phyloP scores from a whole-genome alignment of 352 stramenopile genomes.

The Phytophthora cryptogea region DNA sequence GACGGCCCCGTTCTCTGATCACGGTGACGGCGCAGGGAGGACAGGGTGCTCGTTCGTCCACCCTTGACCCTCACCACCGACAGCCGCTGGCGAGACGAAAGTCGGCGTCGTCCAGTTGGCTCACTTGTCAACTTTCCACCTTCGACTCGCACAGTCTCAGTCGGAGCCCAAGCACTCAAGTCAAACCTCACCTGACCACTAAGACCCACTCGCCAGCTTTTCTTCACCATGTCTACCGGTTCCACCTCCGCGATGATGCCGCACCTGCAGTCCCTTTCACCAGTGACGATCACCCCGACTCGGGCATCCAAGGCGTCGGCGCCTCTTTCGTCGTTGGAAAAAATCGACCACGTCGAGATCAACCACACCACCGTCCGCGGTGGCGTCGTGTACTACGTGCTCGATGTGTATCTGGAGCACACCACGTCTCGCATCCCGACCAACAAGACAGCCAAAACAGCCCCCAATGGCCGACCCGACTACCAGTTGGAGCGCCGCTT shows the following conservation, averaged over 20 bases:
- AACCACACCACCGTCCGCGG: conserved; percentile 37
- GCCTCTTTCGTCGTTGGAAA: conserved; percentile 37
- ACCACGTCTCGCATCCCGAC: conserved; percentile 63
- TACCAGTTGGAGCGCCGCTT: conserved; percentile 58
- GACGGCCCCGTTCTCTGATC: conserved; percentile 12
- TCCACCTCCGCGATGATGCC: conserved; percentile 30
- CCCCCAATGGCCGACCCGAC: conserved; percentile 35
- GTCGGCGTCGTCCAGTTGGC: conserved; percentile 17
- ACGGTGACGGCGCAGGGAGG: conserved; percentile 13
- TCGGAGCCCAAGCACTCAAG: conserved; percentile 22
- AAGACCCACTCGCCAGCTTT: conserved; percentile 4
- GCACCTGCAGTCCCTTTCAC: conserved; percentile 28
- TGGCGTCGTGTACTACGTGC: conserved; percentile 52
- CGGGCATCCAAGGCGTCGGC: conserved; percentile 30
- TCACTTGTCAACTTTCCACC: conserved; percentile 45
- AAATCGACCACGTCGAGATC: conserved; percentile 56
- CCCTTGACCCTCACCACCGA: conserved; percentile 25
- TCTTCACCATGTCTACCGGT: conserved; percentile 26
- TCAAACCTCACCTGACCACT: conserved; percentile 10
- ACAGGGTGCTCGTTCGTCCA: conserved; percentile 21
- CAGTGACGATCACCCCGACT: conserved; percentile 31
- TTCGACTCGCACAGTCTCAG: conserved; percentile 15
- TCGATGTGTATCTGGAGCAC: conserved; percentile 66
- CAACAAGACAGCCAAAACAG: conserved; percentile 40
- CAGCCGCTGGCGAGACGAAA: conserved; percentile 27